A percentile compares a stretch with the other conserved stretches of the same genome.
Conservation (phyloP, 2,329 filamentous ascomycete genomes). For the Colletotrichum plurivorum region DNA sequence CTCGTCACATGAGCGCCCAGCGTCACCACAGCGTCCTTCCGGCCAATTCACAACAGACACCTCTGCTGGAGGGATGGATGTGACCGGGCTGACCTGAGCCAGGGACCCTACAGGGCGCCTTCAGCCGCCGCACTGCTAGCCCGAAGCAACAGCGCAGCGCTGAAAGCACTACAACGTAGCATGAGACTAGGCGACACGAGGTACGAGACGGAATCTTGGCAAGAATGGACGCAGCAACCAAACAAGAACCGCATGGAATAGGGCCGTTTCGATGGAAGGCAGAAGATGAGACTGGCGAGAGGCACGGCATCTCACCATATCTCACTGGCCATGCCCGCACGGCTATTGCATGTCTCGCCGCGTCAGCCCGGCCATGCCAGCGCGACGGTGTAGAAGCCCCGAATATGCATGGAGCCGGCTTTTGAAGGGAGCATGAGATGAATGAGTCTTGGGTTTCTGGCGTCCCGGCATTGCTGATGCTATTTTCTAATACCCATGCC, state of each 20-base stretch:
- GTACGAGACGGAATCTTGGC: conserved; percentile 29
- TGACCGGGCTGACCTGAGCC: no score
- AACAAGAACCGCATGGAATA: no score
- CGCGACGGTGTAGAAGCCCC: not conserved
- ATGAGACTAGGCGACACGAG: conserved; percentile 17
- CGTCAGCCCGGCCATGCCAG: conserved; percentile 14
- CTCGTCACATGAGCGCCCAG: no score
- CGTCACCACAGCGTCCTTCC: no score
- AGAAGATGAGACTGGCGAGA: not conserved
- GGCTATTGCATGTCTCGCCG: conserved; percentile 11
- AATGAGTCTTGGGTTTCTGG: not conserved
- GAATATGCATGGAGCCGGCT: conserved; percentile 5
- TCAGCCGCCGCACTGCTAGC: conserved; percentile 29
- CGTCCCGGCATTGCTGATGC: not conserved
- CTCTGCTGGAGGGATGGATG: no score
- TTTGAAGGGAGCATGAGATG: not conserved
- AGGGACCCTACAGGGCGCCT: conserved; percentile 16
- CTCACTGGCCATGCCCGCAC: not conserved
- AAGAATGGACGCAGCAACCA: not conserved
- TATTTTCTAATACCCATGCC: conserved; percentile 6
- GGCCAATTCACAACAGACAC: no score
- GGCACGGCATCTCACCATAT: no score
- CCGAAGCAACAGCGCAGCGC: conserved; percentile 19
- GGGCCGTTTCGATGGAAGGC: not conserved
- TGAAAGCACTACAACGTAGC: conserved; percentile 36